Evolutionary conservation across 345 rosid genomes (phyloP), one percentile per base, ranked within the genome.

Genomic region (Rubroshorea leprosula): DNA sequence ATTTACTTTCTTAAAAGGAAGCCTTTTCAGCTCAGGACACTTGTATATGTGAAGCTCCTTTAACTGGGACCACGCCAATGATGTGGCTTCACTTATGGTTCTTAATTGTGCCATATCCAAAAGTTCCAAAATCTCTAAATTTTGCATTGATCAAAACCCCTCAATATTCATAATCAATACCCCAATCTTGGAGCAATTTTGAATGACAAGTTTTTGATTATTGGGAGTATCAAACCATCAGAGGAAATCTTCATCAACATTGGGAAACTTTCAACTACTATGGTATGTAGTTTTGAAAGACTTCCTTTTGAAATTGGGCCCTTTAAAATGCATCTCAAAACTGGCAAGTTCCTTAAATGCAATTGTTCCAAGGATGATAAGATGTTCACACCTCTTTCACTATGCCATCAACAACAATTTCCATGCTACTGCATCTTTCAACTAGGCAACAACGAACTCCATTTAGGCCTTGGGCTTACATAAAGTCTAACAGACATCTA

Each of bases 81-180:
- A 51, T 55, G 18, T 5, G 39, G 65, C 71, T 20, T 4, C 39
- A 0, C 51, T 49, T 39, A 71, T 50, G 45, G 50, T 61, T 55
- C 47, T 52, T 44, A 75, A 49, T 22, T 55, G 67, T 16, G 79
- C 73, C 49, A 71, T 27, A 26, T 65, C 64, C 18, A 1, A n/a
- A 41, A 75, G 71, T 53, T 23, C 44, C 26, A 71, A 3, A 9
- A 60, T 68, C 57, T 71, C 63, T 14, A 75, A 50, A 31, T 38
- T 41, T 0, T 67, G 57, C 24, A 39, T 65, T 10, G 55, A 31
- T 0, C 22, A 50, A 10, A 20, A 25, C 13, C 54, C 48, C 38
- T 63, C 62, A 3, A 27, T 18, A 38, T 43, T 49, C 54, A 52
- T 15, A 17, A 61, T 68, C 9, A 75, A 29, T 64, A 67, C 73